phyloP scores from a whole-genome alignment of 2,329 filamentous ascomycete species.

The Aquanectria penicillioides region DNA sequence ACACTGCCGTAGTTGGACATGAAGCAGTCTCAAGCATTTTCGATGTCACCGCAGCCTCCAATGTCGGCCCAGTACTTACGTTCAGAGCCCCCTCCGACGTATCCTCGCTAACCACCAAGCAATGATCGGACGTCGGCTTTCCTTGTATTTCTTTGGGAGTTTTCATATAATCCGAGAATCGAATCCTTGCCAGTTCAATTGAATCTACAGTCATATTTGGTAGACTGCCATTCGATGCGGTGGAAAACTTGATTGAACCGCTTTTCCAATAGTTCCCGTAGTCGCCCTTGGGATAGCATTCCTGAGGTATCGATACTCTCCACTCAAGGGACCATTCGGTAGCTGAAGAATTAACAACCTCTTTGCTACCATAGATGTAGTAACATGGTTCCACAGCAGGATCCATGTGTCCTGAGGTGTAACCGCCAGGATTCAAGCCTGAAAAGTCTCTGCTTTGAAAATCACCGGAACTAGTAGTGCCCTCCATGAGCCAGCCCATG shows the following conservation, averaged over 20 bases:
- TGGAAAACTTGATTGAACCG: neutral
- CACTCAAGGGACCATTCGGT: neutral
- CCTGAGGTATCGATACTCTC: neutral
- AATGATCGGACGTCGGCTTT: neutral
- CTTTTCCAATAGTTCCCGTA: neutral
- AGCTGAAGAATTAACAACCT: neutral
- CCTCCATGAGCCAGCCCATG: neutral
- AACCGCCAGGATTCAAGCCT: too few relatives aligned
- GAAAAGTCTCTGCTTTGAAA: too few relatives aligned
- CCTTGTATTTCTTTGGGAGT: neutral
- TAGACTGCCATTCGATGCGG: neutral
- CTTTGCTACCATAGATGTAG: neutral
- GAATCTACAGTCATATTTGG: neutral
- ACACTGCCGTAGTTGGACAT: neutral
- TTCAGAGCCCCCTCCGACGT: too few relatives aligned
- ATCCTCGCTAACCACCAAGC: neutral
- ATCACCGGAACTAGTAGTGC: neutral
- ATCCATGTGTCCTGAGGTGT: neutral
- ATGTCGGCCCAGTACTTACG: neutral
- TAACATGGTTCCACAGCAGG: neutral
- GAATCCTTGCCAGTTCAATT: neutral
- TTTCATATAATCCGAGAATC: neutral
- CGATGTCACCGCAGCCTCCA: neutral
- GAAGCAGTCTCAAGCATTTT: neutral
- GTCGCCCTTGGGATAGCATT: neutral